phyloP scores from a whole-genome alignment of 2,329 filamentous ascomycete genomes.

The Colletotrichum destructivum region DNA sequence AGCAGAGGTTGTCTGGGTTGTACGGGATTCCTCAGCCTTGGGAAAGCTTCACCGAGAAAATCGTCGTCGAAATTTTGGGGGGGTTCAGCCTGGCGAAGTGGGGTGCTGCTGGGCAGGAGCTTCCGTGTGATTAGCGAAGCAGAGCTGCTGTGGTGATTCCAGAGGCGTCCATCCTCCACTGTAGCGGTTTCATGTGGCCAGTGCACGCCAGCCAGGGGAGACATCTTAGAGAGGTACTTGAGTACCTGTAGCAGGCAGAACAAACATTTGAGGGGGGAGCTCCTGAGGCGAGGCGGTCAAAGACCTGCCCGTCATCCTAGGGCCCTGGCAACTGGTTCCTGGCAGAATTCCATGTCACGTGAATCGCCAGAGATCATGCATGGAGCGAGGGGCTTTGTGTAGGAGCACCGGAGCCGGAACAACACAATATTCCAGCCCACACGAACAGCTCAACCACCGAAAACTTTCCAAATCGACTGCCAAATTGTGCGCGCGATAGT shows the following conservation, averaged over 20 bases:
- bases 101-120: conserved; percentile 36
- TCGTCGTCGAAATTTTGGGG: conserved; percentile 41
- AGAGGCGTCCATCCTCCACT: conserved; percentile 40
- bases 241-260: not conserved
- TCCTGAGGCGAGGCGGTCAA: conserved; percentile 16
- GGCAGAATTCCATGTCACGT: conserved; percentile 16
- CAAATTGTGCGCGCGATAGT: conserved; percentile 34
- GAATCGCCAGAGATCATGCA: not conserved
- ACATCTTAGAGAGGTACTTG: not conserved
- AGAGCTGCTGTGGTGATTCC: conserved; percentile 30
- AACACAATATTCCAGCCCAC: conserved; percentile 36
- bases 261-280: not conserved
- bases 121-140: conserved; percentile 33
- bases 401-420: conserved; percentile 25
- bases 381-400: conserved; percentile 27
- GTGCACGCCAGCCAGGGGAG: conserved; percentile 3
- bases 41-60: conserved; percentile 40
- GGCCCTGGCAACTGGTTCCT: not conserved
- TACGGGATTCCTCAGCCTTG: conserved; percentile 41
- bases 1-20: conserved; percentile 32
- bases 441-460: conserved; percentile 28
- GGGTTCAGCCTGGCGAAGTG: conserved; percentile 42
- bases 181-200: conserved; percentile 13
- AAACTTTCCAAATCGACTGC: conserved; percentile 31
- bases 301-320: not conserved